phyloP scores from a whole-genome alignment of 2,329 filamentous ascomycete species.

The Aspergillus fijiensis region DNA sequence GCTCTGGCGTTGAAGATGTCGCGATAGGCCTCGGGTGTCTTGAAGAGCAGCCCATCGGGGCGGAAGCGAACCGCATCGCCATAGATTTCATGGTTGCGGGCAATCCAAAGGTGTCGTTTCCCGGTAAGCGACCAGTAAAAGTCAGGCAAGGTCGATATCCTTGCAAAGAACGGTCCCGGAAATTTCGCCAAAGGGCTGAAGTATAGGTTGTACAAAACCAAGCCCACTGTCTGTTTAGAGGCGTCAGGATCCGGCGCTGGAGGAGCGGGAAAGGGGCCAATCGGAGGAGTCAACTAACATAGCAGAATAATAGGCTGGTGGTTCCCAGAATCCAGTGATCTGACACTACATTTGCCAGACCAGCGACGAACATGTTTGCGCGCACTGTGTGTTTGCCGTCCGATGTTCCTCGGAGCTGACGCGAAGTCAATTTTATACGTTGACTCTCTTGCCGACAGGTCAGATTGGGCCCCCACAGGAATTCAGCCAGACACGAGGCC shows the following conservation, averaged over 20 bases:
- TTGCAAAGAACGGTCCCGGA: slow-evolving; percentile 1
- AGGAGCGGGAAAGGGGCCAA: neutral
- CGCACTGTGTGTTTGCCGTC: no score
- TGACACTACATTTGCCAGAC: neutral
- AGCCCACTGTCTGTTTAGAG: neutral
- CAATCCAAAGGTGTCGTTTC: slow-evolving; percentile 5
- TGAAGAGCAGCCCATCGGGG: slow-evolving; percentile 4
- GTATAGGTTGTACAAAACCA: neutral
- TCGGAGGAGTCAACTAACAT: neutral
- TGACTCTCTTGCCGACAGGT: no score
- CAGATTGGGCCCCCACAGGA: no score
- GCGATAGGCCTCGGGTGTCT: slow-evolving; percentile 3
- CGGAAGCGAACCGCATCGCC: slow-evolving; percentile 2
- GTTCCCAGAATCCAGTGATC: neutral
- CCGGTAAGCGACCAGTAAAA: slow-evolving; percentile 4
- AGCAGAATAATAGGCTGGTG: neutral
- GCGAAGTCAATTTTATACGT: no score
- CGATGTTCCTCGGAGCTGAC: no score
- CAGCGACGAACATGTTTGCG: no score
- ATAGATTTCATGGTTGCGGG: slow-evolving; percentile 2
- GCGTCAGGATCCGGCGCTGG: neutral
- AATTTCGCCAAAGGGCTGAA: slow-evolving; percentile 4
- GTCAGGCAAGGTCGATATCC: neutral
- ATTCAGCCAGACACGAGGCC: no score
- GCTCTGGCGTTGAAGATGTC: slow-evolving; percentile 8